Base-by-base conservation (phyloP, 768 basidiomycete genomes). In the Russula griseocarnosa region DNA sequence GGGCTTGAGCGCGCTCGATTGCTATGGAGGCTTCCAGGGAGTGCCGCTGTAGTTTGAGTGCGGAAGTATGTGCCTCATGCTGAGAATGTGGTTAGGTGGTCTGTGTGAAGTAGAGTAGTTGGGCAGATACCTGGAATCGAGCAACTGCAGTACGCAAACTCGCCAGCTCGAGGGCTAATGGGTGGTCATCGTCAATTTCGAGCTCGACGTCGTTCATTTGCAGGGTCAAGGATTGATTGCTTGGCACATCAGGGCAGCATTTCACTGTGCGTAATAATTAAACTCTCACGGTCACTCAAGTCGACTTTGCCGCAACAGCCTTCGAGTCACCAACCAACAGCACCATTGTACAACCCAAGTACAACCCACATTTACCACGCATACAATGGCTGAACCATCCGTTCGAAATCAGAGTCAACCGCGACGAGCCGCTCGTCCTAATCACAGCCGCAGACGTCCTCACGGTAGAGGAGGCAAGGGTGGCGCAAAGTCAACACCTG, bases 21-120 rank as follows among this genome's bases (percentile, higher is more conserved):
- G 79, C 75, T n/a, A 78, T 75, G 2, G 82, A 74, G 9, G 80
- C 71, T 11, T 87, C 81, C 24, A 88, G 74, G 9, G 85, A 79
- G 60, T 84, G 81, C 47, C 81, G 77, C 66, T 89, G 88, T 3
- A 91, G 79, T 69, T 84, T 88, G 47, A 88, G 74, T 4, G 86
- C 80, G n/a, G 84, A 78, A 36, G 76, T 70, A 69, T 88, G 83
- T 5, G 86, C 83, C 75, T 90, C 88, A 73, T 89, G 84, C 89
- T 90, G 60, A 56, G 63, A 63, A 67, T 55, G 58, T 67, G 66
- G 14, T 68, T 68, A 66, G 14, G n/a, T 13, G 28, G 38, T 14
- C 7, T 28, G 44, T 16, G 34, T 14, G 7, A 57, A 13, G 44
- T 22, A 22, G 5, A 11, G 56, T 22, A 24, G 30, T 14, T 13